Percentiles rank a stretch among this genome's conserved stretches.
phyloP scores from a whole-genome alignment of 805 yeast genomes.

The Candida yuanshanica region DNA sequence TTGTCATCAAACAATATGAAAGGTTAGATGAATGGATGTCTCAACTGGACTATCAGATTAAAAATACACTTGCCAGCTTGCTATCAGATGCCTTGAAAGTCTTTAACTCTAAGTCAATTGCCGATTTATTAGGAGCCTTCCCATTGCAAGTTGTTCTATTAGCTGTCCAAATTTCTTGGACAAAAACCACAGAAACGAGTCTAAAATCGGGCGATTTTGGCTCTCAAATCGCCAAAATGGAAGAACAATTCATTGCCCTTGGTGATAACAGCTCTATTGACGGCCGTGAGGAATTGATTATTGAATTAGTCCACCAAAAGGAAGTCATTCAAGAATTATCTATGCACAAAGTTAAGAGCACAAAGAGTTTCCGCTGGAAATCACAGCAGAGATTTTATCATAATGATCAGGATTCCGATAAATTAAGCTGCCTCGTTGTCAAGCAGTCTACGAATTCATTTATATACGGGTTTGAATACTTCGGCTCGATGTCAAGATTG shows the following conservation, averaged over 20 bases:
- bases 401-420: constrained; percentile 16
- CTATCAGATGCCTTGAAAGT: constrained; percentile 28
- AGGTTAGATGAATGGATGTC: constrained; percentile 58
- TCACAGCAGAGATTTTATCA: constrained; percentile 44
- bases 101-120: constrained; percentile 16
- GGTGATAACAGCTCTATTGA: constrained; percentile 37
- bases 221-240: constrained; percentile 20
- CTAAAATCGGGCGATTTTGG: constrained; percentile 10
- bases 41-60: constrained; percentile 50
- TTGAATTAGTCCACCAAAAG: constrained; percentile 60
- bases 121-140: constrained; percentile 30
- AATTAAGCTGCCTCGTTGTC: constrained; percentile 34
- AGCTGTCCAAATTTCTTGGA: constrained; percentile 53
- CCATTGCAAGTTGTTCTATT: constrained; percentile 57
- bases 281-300: constrained; percentile 54
- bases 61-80: constrained; percentile 37
- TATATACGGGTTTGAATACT: constrained; percentile 74
- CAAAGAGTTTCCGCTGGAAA: constrained; percentile 38
- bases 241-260: neutral
- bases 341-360: constrained; percentile 7
- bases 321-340: constrained; percentile 30
- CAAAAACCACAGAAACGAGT: constrained; percentile 34
- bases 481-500: constrained; percentile 66
- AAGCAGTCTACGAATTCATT: constrained; percentile 47
- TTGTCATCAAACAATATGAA: constrained; percentile 37